Evolutionary conservation across 495 filamentous ascomycete species (phyloP).

Genomic region (Hypoxylon rickii): DNA sequence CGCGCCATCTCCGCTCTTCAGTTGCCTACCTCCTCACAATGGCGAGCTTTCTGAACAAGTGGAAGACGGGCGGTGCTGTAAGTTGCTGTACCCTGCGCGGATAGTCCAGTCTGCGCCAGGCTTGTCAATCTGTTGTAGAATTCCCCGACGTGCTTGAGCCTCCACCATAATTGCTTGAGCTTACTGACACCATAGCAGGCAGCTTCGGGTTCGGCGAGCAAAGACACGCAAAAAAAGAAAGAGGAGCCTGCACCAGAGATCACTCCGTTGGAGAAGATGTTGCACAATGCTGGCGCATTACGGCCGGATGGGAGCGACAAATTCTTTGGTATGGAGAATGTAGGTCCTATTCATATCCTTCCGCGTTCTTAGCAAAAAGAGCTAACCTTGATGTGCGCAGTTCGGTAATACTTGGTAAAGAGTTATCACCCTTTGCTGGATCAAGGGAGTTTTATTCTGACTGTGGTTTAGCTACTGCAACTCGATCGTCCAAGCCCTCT

Average conservation of each 20-base stretch:
- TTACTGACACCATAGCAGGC: constrained; percentile 38
- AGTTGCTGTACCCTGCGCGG: constrained; percentile 13
- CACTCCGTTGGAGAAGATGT: constrained; percentile 81
- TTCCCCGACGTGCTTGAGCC: no score
- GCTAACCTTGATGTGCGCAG: constrained; percentile 53
- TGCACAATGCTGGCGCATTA: constrained; percentile 77
- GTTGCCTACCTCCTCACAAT: constrained; percentile 28
- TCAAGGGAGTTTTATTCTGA: constrained; percentile 30
- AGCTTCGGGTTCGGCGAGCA: constrained; percentile 43
- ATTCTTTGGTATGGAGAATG: constrained; percentile 98
- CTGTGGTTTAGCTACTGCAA: constrained; percentile 79
- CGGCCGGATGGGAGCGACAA: constrained; percentile 92
- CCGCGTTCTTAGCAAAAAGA: background rate
- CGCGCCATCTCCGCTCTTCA: constrained; percentile 2
- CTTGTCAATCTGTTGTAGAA: no score
- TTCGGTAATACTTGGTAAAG: constrained; percentile 96
- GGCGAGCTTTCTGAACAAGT: constrained; percentile 53
- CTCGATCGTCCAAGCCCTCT: constrained; percentile 95
- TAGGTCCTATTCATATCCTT: constrained; percentile 51
- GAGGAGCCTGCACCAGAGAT: constrained; percentile 68
- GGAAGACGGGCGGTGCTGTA: constrained; percentile 45
- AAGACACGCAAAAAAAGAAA: constrained; percentile 64
- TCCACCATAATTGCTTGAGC: constrained; percentile 1
- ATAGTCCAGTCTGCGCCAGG: no score
- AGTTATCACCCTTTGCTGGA: background rate